Percentiles rank a stretch among this genome's conserved stretches.
These are phyloP conservation scores for Amesomyces nigricolor DNA, from an alignment of 2,329 filamentous ascomycete species.

Conservation along the genomic window DNA sequence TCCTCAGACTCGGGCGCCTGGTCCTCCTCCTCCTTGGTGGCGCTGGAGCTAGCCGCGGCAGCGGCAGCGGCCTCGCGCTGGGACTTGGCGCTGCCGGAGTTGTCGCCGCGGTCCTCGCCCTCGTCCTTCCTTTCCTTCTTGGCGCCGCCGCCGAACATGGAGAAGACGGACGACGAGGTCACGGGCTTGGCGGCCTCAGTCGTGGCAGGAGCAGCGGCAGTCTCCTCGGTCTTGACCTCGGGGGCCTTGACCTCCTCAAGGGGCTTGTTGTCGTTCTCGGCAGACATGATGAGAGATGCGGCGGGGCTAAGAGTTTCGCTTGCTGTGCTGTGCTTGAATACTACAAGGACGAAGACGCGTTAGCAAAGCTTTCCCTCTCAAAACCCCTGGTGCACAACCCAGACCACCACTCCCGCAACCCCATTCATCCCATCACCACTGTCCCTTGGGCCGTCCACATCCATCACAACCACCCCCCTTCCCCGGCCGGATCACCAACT, in stretches of 20 bases:
- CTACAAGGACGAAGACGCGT: background rate
- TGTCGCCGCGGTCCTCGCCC: slow-evolving; percentile 75
- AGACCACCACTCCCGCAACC: no score
- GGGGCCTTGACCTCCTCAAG: slow-evolving; percentile 30
- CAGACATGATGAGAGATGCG: slow-evolving; percentile 28
- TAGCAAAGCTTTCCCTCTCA: background rate
- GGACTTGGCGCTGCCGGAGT: slow-evolving; percentile 81
- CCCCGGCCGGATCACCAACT: no score
- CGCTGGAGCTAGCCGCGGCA: slow-evolving; percentile 28
- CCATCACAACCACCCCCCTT: no score
- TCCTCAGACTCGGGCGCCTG: slow-evolving; percentile 83
- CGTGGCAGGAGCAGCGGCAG: slow-evolving; percentile 14
- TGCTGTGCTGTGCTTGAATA: background rate
- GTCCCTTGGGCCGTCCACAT: no score
- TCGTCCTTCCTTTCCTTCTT: slow-evolving; percentile 95
- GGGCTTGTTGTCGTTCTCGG: slow-evolving; percentile 33
- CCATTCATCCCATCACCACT: no score
- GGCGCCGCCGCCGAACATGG: slow-evolving; percentile 96
- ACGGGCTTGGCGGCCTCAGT: slow-evolving; percentile 34
- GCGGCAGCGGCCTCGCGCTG: slow-evolving; percentile 53
- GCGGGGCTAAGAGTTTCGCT: background rate
- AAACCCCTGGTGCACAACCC: no score
- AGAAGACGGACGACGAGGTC: slow-evolving; percentile 70
- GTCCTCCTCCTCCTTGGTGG: slow-evolving; percentile 60
- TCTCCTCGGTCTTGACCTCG: slow-evolving; percentile 20